These are phyloP conservation scores for Thielaviopsis punctulata DNA, from an alignment of 2,329 filamentous ascomycete genomes.

Conservation along the genomic window DNA sequence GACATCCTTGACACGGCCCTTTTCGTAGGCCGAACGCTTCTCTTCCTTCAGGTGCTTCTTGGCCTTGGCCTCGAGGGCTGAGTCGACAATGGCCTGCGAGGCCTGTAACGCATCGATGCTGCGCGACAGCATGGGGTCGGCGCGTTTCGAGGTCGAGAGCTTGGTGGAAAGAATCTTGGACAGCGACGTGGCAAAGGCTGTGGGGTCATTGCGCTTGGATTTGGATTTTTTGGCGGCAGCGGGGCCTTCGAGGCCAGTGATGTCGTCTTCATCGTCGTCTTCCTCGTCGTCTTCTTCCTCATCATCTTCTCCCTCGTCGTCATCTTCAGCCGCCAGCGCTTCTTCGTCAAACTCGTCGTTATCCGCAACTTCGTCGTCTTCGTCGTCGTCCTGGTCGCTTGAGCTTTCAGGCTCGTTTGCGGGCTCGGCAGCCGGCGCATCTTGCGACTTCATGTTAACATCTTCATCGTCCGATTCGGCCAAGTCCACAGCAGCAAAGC, in stretches of 20 bases:
- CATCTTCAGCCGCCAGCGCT: slow-evolving; percentile 15
- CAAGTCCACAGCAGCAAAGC: slow-evolving; percentile 34
- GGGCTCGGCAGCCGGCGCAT: slow-evolving; percentile 21
- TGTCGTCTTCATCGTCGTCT: slow-evolving; percentile 24
- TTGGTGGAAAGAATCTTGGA: slow-evolving; percentile 86
- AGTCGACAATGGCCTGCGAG: slow-evolving; percentile 54
- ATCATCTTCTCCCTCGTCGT: slow-evolving; percentile 16
- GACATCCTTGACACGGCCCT: slow-evolving; percentile 77
- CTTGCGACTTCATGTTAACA: slow-evolving; percentile 33
- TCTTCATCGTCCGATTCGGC: slow-evolving; percentile 43
- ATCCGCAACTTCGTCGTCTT: slow-evolving; percentile 15
- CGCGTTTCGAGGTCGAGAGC: slow-evolving; percentile 60
- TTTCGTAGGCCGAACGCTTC: slow-evolving; percentile 62
- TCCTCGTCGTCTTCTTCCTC: slow-evolving; percentile 16
- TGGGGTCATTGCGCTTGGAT: slow-evolving; percentile 81
- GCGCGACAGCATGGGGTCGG: slow-evolving; percentile 81
- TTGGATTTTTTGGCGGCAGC: slow-evolving; percentile 23
- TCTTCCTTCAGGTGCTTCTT: slow-evolving; percentile 63
- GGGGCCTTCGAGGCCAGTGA: slow-evolving; percentile 22
- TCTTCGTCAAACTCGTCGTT: slow-evolving; percentile 20
- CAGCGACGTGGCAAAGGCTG: slow-evolving; percentile 81
- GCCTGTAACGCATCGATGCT: slow-evolving; percentile 58
- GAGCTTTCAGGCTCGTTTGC: slow-evolving; percentile 14
- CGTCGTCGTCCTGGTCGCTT: slow-evolving; percentile 17
- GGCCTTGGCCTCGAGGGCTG: slow-evolving; percentile 67